Conservation (phyloP, 495 filamentous ascomycete genomes). For the Terfezia claveryi region DNA sequence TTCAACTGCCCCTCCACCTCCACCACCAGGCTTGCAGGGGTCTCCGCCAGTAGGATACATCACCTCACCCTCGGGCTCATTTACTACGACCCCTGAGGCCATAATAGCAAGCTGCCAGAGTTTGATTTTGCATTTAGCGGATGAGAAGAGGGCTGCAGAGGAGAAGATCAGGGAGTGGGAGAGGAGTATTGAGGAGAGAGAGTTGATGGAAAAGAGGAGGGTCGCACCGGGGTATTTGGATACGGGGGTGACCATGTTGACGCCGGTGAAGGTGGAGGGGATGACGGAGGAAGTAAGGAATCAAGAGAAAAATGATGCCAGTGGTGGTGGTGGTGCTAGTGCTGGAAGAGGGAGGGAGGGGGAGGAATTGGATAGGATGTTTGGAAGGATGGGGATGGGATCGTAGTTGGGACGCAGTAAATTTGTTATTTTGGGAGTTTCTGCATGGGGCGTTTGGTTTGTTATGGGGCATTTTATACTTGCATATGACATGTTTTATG, state of each 20-base stretch:
- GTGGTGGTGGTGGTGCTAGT: background rate
- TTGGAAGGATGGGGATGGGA: slow-evolving; percentile 40
- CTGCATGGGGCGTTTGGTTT: too few relatives aligned
- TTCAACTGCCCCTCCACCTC: slow-evolving; percentile 30
- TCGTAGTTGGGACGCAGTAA: too few relatives aligned
- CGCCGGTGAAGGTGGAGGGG: slow-evolving; percentile 34
- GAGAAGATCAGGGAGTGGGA: slow-evolving; percentile 47
- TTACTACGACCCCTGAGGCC: slow-evolving; percentile 37
- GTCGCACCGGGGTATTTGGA: slow-evolving; percentile 91
- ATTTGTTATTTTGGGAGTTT: too few relatives aligned
- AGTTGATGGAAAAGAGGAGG: slow-evolving; percentile 76
- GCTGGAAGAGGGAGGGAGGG: slow-evolving; percentile 22
- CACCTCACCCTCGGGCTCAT: slow-evolving; percentile 12
- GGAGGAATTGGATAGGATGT: slow-evolving; percentile 70
- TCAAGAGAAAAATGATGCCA: background rate
- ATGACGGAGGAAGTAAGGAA: slow-evolving; percentile 4
- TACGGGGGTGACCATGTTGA: slow-evolving; percentile 59
- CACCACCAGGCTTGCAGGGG: slow-evolving; percentile 12
- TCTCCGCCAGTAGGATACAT: slow-evolving; percentile 13
- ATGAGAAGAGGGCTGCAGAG: slow-evolving; percentile 33
- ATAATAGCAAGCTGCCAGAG: slow-evolving; percentile 53
- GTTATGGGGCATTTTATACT: too few relatives aligned
- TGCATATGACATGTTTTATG: too few relatives aligned
- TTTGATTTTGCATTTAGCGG: background rate
- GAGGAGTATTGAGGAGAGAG: slow-evolving; percentile 43